Evolutionary conservation across 768 basidiomycete genomes (phyloP).

Genomic region (Trametes villosa): DNA sequence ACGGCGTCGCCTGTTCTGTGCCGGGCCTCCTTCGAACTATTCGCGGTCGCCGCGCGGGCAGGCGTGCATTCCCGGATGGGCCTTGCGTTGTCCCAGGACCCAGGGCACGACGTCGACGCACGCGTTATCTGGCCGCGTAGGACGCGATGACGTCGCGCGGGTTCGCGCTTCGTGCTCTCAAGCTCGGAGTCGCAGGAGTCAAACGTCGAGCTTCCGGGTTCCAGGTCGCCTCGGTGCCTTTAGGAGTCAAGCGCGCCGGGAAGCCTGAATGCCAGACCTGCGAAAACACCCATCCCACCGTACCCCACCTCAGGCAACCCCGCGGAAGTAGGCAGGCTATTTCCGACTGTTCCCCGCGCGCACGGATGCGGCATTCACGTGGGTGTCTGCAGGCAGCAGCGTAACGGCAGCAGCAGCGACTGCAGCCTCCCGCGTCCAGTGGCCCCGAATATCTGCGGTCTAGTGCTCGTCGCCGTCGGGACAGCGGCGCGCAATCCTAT

Average conservation of each 20-base stretch:
- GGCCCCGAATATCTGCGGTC: neutral
- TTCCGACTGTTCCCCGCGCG: slow-evolving; percentile 6
- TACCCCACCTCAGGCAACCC: too few relatives aligned
- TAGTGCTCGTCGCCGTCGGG: slow-evolving; percentile 12
- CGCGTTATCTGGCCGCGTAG: neutral
- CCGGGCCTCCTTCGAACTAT: too few relatives aligned
- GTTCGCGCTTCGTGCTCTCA: neutral
- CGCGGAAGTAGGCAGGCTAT: neutral
- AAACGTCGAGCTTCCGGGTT: too few relatives aligned
- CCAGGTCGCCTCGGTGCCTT: too few relatives aligned
- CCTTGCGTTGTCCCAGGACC: neutral
- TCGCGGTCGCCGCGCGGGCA: too few relatives aligned
- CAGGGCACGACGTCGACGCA: neutral
- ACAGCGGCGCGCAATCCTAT: slow-evolving; percentile 23
- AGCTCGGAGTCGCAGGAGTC: too few relatives aligned
- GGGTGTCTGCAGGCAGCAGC: neutral
- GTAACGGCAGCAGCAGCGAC: too few relatives aligned
- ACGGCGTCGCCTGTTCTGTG: neutral
- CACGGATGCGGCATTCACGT: neutral
- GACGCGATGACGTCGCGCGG: neutral
- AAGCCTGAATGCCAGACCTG: too few relatives aligned
- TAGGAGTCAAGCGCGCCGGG: too few relatives aligned
- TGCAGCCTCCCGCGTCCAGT: neutral
- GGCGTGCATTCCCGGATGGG: too few relatives aligned
- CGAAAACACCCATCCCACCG: too few relatives aligned